Conservation (phyloP, 176 grass and related monocot genomes). For the Tillandsia leiboldiana region DNA sequence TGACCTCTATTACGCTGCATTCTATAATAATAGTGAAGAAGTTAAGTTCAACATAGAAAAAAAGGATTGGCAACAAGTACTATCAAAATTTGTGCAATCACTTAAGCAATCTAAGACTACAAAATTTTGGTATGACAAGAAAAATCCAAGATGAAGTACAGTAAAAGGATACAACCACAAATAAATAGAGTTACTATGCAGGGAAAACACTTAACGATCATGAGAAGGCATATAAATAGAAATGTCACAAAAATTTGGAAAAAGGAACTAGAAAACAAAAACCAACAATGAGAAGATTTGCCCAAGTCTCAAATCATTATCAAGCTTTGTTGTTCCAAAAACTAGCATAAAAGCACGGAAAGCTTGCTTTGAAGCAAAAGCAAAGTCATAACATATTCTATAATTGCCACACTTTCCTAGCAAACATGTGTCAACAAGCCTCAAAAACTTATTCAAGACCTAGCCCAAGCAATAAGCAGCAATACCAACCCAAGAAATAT, state of each 20-base stretch:
- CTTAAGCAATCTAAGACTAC: background rate
- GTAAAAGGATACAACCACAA: too few species aligned
- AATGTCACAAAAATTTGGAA: too few species aligned
- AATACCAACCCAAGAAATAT: too few species aligned
- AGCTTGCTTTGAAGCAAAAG: background rate
- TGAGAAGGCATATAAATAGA: too few species aligned
- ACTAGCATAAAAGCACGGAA: background rate
- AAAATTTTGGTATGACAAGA: background rate
- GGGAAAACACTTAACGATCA: too few species aligned
- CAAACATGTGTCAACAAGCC: background rate
- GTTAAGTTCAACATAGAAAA: background rate
- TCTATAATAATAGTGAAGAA: constrained; percentile 34
- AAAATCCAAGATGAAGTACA: background rate
- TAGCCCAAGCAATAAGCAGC: too few species aligned
- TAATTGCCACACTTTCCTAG: background rate
- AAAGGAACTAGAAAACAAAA: background rate
- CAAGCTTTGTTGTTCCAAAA: background rate
- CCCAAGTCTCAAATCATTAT: background rate
- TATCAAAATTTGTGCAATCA: background rate
- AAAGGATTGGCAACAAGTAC: background rate
- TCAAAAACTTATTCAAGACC: too few species aligned
- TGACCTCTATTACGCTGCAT: constrained; percentile 98
- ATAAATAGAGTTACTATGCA: too few species aligned
- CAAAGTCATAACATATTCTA: background rate
- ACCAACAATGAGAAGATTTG: background rate